Evolutionary conservation across 306 rosid genomes (phyloP).

Genomic region (Pterocarpus santalinus): DNA sequence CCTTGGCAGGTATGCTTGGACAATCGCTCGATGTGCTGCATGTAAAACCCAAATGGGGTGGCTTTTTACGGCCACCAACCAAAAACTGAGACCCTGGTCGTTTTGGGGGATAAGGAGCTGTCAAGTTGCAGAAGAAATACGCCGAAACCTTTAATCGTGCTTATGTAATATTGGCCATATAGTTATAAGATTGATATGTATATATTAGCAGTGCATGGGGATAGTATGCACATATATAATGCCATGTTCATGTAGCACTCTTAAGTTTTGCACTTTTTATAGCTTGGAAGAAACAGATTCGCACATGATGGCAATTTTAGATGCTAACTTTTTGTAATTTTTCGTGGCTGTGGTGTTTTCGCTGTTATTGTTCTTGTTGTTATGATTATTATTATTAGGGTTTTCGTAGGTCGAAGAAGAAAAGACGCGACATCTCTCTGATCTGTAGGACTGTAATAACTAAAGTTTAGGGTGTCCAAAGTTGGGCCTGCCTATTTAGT

Average conservation of each 20-base stretch:
- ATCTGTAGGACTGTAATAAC: neutral
- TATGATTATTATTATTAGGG: no score
- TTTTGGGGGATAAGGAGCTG: conserved; percentile 93
- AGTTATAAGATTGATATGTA: conserved; percentile 23
- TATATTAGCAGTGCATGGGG: neutral
- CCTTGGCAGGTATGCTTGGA: conserved; percentile 89
- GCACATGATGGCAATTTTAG: neutral
- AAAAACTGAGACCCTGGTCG: conserved; percentile 70
- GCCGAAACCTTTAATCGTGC: conserved; percentile 27
- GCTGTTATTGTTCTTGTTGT: neutral
- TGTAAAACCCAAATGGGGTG: conserved; percentile 88
- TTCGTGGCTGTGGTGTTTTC: neutral
- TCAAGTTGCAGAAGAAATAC: conserved; percentile 73
- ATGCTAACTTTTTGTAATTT: neutral
- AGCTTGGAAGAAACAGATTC: conserved; percentile 1
- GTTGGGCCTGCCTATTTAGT: no score
- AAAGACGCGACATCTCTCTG: no score
- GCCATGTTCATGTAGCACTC: neutral
- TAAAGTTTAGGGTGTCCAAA: no score
- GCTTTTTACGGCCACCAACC: conserved; percentile 82
- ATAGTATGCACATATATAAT: neutral
- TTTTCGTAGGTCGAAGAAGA: no score
- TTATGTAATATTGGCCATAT: conserved; percentile 16
- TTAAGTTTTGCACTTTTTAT: conserved; percentile 7
- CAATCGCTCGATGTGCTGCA: conserved; percentile 69